Base-by-base conservation (phyloP, 1,284 basidiomycete species). In the Cutaneotrichosporon cavernicola region DNA sequence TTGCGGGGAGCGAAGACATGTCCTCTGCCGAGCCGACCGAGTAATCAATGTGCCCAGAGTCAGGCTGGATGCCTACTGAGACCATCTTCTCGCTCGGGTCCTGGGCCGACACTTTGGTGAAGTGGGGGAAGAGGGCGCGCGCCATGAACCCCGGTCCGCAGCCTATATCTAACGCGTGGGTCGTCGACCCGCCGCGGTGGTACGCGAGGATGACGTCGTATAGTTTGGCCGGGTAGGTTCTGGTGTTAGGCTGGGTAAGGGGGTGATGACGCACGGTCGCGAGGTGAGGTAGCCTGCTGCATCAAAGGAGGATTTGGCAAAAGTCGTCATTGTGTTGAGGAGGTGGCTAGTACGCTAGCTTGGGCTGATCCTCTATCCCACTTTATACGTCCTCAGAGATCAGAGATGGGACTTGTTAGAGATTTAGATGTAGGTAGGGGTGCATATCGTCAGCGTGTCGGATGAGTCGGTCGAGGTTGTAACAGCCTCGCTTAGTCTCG, bases 71-170 rank as follows among this genome's bases (percentile, higher is more conserved):
- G 0, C 90, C 92, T 5, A 85, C 83, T 14, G 83, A 79, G 32
- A 94, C 82, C 92, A 95, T 95, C 36, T 84, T 84, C 18, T 79
- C 72, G 43, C 87, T 87, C 0, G 91, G 90, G 70, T 95, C 92
- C 16, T 89, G 78, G 0, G 88, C 92, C 10, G 88, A 79, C 46
- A 92, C 83, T 16, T 81, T 80, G 21, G 81, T 80, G 80, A 95
- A 94, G 0, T 64, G 66, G 0, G 74, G 81, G 0, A 82, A 82
- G 16, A 92, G 82, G 53, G 85, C 84, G 9, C 83, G 73, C 0
- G 89, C 90, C 52, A 89, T 67, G 63, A 77, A 77, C 36, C 73
- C 90, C 8, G 90, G 91, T 36, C 91, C 91, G 78, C 91, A 93
- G 2, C 91, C 91, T 1, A 93, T 76, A 72, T 93, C 91, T 0